Percentiles rank a stretch among this genome's conserved stretches.
phyloP scores from a whole-genome alignment of 208 protist genomes.

The Leishmania mexicana region DNA sequence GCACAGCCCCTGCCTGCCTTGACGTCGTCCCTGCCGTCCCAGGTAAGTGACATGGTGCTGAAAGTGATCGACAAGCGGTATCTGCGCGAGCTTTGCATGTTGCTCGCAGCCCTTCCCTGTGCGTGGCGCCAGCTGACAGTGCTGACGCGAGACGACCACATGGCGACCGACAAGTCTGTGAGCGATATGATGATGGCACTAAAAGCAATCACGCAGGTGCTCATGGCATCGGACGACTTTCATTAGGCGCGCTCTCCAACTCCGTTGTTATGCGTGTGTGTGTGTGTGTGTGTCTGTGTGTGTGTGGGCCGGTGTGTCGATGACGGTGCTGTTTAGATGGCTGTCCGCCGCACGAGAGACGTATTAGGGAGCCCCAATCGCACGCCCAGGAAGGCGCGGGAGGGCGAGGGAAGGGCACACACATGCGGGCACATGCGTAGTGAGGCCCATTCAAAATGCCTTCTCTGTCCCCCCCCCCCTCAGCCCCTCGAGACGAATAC shows the following conservation, averaged over 20 bases:
- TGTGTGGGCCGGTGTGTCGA: neutral
- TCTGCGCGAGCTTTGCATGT: constrained; percentile 69
- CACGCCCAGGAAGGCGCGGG: neutral
- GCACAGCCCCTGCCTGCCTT: neutral
- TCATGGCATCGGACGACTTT: constrained; percentile 79
- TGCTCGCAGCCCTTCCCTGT: constrained; percentile 62
- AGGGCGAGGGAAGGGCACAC: neutral
- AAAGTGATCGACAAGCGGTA: constrained; percentile 57
- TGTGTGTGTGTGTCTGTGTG: neutral
- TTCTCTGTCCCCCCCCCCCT: neutral
- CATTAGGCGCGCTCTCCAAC: constrained; percentile 12
- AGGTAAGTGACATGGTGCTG: constrained; percentile 35
- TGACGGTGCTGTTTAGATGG: neutral
- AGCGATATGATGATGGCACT: constrained; percentile 60
- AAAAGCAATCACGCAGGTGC: constrained; percentile 71
- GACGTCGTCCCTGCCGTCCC: constrained; percentile 5
- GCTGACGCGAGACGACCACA: constrained; percentile 61
- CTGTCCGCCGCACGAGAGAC: neutral
- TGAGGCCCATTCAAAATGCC: neutral
- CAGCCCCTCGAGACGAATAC: neutral
- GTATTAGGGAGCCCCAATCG: neutral
- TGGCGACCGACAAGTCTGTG: constrained; percentile 53
- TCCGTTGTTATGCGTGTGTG: neutral
- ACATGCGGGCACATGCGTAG: neutral
- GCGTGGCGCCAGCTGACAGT: constrained; percentile 56